Evolutionary conservation across 2,329 filamentous ascomycete species (phyloP).

Genomic region (Metarhizium rileyi): DNA sequence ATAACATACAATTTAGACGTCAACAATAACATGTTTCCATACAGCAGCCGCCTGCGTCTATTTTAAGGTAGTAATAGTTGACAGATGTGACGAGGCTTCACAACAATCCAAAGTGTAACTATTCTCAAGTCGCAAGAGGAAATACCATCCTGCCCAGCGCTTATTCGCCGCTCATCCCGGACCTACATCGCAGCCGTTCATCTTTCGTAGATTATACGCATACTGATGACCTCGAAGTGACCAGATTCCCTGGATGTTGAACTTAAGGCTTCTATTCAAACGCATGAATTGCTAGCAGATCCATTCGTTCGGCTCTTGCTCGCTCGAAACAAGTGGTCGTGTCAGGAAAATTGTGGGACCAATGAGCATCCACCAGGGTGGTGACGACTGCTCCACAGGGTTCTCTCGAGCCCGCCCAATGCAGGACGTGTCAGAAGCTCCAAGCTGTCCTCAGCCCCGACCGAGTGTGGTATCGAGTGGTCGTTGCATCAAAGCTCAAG

Average conservation of each 20-base stretch:
- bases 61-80: background rate
- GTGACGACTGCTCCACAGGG: background rate
- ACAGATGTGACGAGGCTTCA: background rate
- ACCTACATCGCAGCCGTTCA: background rate
- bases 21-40: conserved; percentile 3
- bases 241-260: background rate
- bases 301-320: background rate
- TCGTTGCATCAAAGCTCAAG: conserved; percentile 11
- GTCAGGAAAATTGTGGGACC: background rate
- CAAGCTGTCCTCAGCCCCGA: conserved; percentile 32
- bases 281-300: background rate
- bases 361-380: background rate
- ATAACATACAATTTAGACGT: conserved; percentile 41
- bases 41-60: background rate
- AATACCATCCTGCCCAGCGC: background rate
- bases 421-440: conserved; percentile 22
- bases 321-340: background rate
- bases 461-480: background rate
- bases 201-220: background rate
- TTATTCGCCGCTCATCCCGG: too few species aligned
- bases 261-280: background rate
- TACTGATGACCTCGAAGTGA: background rate
- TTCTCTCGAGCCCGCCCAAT: background rate
- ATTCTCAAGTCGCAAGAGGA: background rate
- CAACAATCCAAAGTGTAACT: background rate